These are phyloP conservation scores for Lasiodiplodia hormozganensis DNA, from an alignment of 2,329 filamentous ascomycete genomes.

Conservation along the genomic window DNA sequence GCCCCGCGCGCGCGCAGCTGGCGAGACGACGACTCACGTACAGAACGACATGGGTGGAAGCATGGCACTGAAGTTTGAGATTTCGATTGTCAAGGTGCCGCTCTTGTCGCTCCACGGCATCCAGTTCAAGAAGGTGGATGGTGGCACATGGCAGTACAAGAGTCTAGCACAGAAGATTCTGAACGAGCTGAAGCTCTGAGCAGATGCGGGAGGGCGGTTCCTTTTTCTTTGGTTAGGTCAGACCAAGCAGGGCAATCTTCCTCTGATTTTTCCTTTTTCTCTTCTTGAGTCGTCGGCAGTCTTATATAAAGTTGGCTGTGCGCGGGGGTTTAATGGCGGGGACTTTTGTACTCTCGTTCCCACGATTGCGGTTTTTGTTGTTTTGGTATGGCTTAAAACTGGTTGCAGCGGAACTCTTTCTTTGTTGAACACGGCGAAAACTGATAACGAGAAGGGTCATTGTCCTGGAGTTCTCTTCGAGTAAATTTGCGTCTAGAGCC, in stretches of 20 bases:
- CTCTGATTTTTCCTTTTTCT: constrained; percentile 14
- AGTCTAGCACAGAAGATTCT: constrained; percentile 97
- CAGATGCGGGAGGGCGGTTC: background rate
- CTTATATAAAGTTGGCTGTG: background rate
- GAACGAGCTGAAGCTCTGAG: constrained; percentile 78
- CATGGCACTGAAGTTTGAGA: constrained; percentile 89
- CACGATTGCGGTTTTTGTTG: constrained; percentile 10
- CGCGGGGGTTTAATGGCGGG: constrained; percentile 14
- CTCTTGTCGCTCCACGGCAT: constrained; percentile 91
- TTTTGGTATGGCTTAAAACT: constrained; percentile 20
- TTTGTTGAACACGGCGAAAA: constrained; percentile 12
- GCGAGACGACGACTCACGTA: constrained; percentile 90
- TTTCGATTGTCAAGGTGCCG: constrained; percentile 96
- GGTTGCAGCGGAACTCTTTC: constrained; percentile 5
- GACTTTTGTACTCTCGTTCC: constrained; percentile 23
- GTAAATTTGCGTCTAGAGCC: constrained; percentile 18
- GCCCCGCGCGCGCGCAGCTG: constrained; percentile 61
- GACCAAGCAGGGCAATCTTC: background rate
- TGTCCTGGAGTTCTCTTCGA: constrained; percentile 14
- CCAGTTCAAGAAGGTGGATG: constrained; percentile 95
- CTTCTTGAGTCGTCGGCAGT: background rate
- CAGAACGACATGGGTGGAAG: constrained; percentile 86
- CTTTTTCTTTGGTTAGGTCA: background rate
- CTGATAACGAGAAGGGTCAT: constrained; percentile 23
- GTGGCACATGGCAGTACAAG: constrained; percentile 98